Evolutionary conservation across 441 rosid species (phyloP), one percentile per base, ranked within the genome.

Genomic region (Omphalea diandra): DNA sequence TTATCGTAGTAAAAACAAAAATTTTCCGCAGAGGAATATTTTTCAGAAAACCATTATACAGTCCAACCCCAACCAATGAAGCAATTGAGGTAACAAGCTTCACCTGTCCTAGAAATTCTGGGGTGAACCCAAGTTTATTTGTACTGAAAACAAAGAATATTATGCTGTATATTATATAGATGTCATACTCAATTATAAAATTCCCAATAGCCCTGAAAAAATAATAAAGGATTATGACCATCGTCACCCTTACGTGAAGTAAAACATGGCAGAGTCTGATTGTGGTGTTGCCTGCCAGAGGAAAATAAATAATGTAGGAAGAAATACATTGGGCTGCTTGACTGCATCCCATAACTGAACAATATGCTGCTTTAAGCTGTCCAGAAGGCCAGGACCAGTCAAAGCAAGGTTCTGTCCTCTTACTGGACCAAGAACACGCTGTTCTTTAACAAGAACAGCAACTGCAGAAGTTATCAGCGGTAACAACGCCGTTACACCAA

Each of bases 241-340:
- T 35, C 53, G 49, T 52, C 57, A 59, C 26, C 31, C 62, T 68
- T 87, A 91, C 98, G 96, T 87, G 88, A 93, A 95, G 83, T 85
- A 93, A 86, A 95, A 93, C 97, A 93, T 87, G 67, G 98, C 99
- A 57, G 97, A 89, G 69, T 95, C 99, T 20, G 99, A 95, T 5
- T 89, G 98, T 1, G 98, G 99, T 26, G 98, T 95, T 73, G 97
- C 90, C 86, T 95, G 99, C 99, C 99, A 93, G 63, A 93, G 85
- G 85, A 95, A 93, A 69, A 95, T 83, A 76, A 95, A 95, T 29
- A 90, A 71, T 7, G 98, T 95, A 14, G 98, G 98, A 11, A 95
- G 88, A 65, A 88, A 87, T 49, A 93, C 95, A 74, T 83, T 86
- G 8, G 95, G 94, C 74, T 93, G 90, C 82, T 84, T 87, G 50